Conservation (phyloP, 2,329 filamentous ascomycete genomes). For the Aureobasidium melanogenum region DNA sequence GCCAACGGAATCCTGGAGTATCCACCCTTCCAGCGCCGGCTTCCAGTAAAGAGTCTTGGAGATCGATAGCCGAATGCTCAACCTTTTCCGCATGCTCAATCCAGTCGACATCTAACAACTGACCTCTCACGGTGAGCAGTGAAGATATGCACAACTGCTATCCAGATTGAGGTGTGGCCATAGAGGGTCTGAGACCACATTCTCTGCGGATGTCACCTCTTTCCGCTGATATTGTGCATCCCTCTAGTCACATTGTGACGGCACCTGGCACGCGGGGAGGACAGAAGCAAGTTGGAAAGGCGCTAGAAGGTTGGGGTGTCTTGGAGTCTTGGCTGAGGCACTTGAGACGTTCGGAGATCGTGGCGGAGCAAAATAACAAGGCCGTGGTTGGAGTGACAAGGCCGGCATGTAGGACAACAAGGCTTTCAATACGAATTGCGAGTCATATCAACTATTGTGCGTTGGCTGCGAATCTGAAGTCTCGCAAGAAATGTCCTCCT, state of each 20-base stretch:
- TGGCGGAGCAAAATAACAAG: conserved; percentile 9
- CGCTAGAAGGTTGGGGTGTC: conserved; percentile 7
- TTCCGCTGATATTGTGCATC: too few species aligned
- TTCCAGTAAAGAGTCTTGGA: background rate
- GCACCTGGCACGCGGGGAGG: too few species aligned
- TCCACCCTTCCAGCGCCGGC: background rate
- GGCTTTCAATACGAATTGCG: background rate
- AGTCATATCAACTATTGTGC: background rate
- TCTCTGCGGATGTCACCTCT: too few species aligned
- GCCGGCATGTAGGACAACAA: background rate
- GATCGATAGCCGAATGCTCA: background rate
- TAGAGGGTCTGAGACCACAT: too few species aligned
- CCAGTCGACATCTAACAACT: too few species aligned
- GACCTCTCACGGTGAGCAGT: too few species aligned
- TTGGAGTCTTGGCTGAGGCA: conserved; percentile 7
- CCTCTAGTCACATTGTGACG: too few species aligned
- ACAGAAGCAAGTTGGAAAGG: conserved; percentile 4
- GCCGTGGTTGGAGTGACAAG: background rate
- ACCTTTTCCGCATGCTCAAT: background rate
- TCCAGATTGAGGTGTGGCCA: too few species aligned
- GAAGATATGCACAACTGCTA: too few species aligned
- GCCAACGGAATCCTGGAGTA: background rate
- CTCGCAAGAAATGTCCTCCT: too few species aligned
- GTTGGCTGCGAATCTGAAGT: too few species aligned
- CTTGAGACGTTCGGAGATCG: background rate